Evolutionary conservation across 306 rosid genomes (phyloP), one percentile per base, ranked within the genome.

Genomic region (Cyamopsis tetragonoloba): DNA sequence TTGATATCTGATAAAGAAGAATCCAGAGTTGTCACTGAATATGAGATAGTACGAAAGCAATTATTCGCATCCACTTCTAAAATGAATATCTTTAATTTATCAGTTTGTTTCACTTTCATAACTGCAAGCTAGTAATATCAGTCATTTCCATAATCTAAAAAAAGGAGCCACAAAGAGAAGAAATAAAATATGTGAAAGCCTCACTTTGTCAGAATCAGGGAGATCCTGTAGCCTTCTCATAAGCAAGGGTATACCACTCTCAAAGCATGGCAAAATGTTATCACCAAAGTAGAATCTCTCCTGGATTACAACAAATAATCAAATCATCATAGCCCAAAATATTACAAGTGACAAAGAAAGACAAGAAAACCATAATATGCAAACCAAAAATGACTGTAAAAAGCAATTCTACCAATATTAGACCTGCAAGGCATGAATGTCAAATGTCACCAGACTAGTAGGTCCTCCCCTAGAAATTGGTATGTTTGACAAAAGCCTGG

Each of bases 401-500:
- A 80, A 26, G 43, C 50, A 70, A 51, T 47, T 68, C 68, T 57
- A 39, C 48, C 42, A 46, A 70, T 31, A 39, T 37, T 43, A 75
- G 62, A 72, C 98, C 98, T 93, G 99, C 86, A 93, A 82, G 28
- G 99, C 99, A 74, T 93, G 99, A 73, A 93, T 93, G 62, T 93
- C 99, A 76, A 86, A 93, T 46, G 92, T 90, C 60, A 93, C 99
- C 72, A 93, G 69, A 59, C 99, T 93, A 42, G 97, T 86, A 10
- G 99, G 97, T 34, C 99, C 99, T 55, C 99, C 99, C 83, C 96
- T 88, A 20, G 99, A 90, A 80, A 86, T 93, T 1, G 99, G 99
- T 55, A 90, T 90, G 73, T 90, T 83, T 0, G 97, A 93, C 81
- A 93, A 76, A 47, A 92, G 83, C 82, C 99, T 87, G 43, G 99